These are phyloP conservation scores for Boehmeria nivea DNA, from an alignment of 306 rosid species.

Conservation along the genomic window DNA sequence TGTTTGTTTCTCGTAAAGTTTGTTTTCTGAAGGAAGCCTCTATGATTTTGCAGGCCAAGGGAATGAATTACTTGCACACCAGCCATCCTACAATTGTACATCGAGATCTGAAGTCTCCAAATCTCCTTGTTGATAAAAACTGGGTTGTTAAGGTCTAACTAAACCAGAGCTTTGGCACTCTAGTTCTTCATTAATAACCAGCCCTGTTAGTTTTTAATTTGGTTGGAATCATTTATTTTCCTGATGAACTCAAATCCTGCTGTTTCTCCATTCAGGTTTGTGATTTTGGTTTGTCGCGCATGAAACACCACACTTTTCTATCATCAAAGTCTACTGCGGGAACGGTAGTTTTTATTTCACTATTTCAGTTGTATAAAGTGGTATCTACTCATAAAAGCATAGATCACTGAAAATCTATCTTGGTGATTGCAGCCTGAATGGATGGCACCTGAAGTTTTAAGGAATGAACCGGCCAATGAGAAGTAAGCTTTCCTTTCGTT, in stretches of 20 bases:
- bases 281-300: constrained; percentile 97
- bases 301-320: constrained; percentile 85
- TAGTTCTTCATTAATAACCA: constrained; percentile 3
- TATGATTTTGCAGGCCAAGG: constrained; percentile 65
- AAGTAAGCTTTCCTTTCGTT: constrained; percentile 48
- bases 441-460: constrained; percentile 98
- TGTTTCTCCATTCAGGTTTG: constrained; percentile 55
- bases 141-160: constrained; percentile 90
- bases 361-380: constrained; percentile 6
- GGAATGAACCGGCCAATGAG: constrained; percentile 92
- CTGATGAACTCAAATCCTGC: constrained; percentile 3
- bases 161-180: constrained; percentile 16
- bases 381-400: constrained; percentile 30
- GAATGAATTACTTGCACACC: constrained; percentile 99
- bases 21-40: constrained; percentile 15
- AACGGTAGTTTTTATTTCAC: constrained; percentile 52
- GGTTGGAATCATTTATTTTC: constrained; percentile 14
- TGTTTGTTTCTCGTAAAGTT: not conserved
- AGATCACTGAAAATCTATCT: constrained; percentile 21
- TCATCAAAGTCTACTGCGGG: constrained; percentile 99
- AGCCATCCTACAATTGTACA: constrained; percentile 96
- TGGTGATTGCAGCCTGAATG: constrained; percentile 85
- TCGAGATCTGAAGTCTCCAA: constrained; percentile 93
- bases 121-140: constrained; percentile 94
- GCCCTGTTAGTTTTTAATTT: not conserved